A percentile compares a stretch with the other conserved stretches of the same genome.
Conservation (phyloP, 805 yeast genomes). For the Scheffersomyces coipomensis region DNA sequence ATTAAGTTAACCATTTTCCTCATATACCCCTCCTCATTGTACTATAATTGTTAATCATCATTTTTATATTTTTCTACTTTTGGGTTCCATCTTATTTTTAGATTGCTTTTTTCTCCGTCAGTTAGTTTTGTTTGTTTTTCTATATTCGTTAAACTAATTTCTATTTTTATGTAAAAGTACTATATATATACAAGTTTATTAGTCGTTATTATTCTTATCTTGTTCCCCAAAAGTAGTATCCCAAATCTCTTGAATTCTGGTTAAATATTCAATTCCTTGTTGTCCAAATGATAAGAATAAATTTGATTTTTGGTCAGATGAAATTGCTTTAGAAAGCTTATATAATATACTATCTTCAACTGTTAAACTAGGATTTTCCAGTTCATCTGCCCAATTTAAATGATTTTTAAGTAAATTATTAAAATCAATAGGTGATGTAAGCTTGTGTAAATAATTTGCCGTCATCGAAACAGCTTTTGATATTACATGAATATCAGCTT, state of each 20-base stretch:
- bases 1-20: neutral
- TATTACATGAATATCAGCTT: slow-evolving; percentile 32
- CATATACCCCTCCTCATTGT: no score
- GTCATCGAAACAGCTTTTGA: slow-evolving; percentile 24
- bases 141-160: no score
- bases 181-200: no score
- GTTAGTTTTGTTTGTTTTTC: no score
- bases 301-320: neutral
- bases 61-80: no score
- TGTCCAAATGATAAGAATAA: slow-evolving; percentile 4
- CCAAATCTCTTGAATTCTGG: slow-evolving; percentile 13
- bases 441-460: slow-evolving; percentile 19
- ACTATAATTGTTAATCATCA: no score
- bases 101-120: no score
- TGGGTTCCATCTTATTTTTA: no score
- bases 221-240: slow-evolving; percentile 5
- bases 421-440: slow-evolving; percentile 20
- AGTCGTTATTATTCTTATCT: no score
- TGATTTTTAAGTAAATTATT: slow-evolving; percentile 8
- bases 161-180: no score
- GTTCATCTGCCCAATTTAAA: slow-evolving; percentile 5
- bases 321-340: neutral
- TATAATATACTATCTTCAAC: neutral
- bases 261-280: slow-evolving; percentile 6
- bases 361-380: slow-evolving; percentile 5